Evolutionary conservation across 768 basidiomycete genomes (phyloP).

Genomic region (Pleurotus djamor): DNA sequence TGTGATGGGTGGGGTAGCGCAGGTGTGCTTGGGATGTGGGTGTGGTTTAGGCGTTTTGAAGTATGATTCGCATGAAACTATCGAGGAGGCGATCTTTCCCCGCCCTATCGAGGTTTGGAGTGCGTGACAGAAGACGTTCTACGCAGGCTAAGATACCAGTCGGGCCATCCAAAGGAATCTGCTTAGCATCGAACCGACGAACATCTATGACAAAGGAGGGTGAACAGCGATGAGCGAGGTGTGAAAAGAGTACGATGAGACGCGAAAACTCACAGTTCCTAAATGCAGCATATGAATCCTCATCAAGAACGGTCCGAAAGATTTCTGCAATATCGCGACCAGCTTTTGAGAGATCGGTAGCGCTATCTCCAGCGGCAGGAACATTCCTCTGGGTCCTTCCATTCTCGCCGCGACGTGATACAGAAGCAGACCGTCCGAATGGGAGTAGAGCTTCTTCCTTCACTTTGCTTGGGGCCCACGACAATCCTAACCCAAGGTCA

Average conservation of each 20-base stretch:
- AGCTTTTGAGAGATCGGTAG: conserved; percentile 24
- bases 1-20: not conserved
- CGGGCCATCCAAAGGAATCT: conserved; percentile 75
- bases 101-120: conserved; percentile 43
- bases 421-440: conserved; percentile 21
- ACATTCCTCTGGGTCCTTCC: conserved; percentile 17
- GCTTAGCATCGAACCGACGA: conserved; percentile 69
- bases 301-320: conserved; percentile 44
- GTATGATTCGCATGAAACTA: conserved; percentile 58
- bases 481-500: conserved; percentile 65
- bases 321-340: conserved; percentile 46
- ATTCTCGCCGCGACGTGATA: conserved; percentile 11
- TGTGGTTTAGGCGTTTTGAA: conserved; percentile 38
- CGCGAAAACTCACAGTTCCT: conserved; percentile 57
- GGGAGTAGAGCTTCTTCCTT: conserved; percentile 67
- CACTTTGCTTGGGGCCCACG: conserved; percentile 71
- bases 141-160: conserved; percentile 66
- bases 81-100: conserved; percentile 55
- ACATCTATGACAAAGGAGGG: conserved; percentile 45
- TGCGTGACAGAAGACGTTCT: conserved; percentile 52
- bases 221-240: not conserved
- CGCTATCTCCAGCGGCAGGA: conserved; percentile 16
- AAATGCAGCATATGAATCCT: conserved; percentile 44
- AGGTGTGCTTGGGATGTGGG: not conserved
- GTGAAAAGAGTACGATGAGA: not conserved